Evolutionary conservation across 108 stramenopile genomes (phyloP).

Genomic region (Nitzschia putrida): DNA sequence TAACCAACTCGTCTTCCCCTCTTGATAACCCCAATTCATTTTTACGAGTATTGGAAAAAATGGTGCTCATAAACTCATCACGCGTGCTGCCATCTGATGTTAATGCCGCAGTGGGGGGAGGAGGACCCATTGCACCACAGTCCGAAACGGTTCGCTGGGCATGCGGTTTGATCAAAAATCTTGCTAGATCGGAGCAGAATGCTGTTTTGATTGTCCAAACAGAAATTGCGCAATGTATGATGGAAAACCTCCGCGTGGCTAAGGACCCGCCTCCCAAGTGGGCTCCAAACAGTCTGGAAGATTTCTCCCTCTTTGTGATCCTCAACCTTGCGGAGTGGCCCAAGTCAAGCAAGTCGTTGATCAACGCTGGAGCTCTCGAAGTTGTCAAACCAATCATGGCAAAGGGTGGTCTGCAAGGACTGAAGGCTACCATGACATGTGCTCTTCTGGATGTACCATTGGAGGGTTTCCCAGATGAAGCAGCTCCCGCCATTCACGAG

Average conservation of each 20-base stretch:
- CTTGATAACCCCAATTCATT: conserved; percentile 84
- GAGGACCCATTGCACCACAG: conserved; percentile 83
- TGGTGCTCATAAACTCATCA: conserved; percentile 81
- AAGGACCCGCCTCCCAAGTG: conserved; percentile 82
- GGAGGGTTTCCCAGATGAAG: conserved; percentile 81
- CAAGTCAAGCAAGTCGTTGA: conserved; percentile 72
- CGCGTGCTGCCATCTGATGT: no score
- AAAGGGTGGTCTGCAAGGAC: conserved; percentile 86
- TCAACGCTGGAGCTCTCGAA: conserved; percentile 83
- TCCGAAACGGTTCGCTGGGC: conserved; percentile 91
- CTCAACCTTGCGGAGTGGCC: conserved; percentile 88
- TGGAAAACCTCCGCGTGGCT: conserved; percentile 80
- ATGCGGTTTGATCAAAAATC: conserved; percentile 91
- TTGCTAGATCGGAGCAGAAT: conserved; percentile 85
- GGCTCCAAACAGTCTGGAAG: conserved; percentile 88
- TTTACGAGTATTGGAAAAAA: conserved; percentile 79
- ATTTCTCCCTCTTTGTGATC: conserved; percentile 86
- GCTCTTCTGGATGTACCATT: conserved; percentile 82
- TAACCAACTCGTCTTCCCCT: conserved; percentile 57
- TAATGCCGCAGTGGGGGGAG: no score
- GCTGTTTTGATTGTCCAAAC: conserved; percentile 84
- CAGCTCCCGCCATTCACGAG: conserved; percentile 78
- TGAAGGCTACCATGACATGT: conserved; percentile 92
- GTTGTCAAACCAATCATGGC: conserved; percentile 89
- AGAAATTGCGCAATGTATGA: conserved; percentile 85